phyloP scores from a whole-genome alignment of 495 filamentous ascomycete species.

The Xylaria longipes region DNA sequence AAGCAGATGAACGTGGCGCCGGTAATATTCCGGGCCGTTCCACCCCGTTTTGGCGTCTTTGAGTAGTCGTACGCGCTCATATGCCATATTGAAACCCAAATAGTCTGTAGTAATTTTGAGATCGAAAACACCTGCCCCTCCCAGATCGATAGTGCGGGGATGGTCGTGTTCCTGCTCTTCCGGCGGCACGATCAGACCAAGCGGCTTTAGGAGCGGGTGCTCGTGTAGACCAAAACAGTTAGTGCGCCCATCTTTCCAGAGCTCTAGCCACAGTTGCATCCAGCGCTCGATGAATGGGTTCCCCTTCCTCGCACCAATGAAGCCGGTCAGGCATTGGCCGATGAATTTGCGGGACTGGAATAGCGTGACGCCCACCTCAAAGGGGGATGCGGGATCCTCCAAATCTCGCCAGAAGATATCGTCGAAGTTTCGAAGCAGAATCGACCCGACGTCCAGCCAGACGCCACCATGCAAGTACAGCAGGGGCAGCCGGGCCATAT shows the following conservation, averaged over 20 bases:
- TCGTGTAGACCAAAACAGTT: slow-evolving; percentile 31
- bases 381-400: slow-evolving; percentile 39
- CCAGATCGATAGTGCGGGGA: neutral
- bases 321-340: slow-evolving; percentile 38
- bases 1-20: slow-evolving; percentile 14
- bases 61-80: slow-evolving; percentile 25
- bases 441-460: slow-evolving; percentile 42
- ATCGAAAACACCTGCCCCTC: neutral
- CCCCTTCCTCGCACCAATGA: slow-evolving; percentile 38
- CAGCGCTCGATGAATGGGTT: slow-evolving; percentile 42
- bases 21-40: slow-evolving; percentile 25
- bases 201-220: slow-evolving; percentile 33
- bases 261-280: slow-evolving; percentile 36
- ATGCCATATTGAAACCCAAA: slow-evolving; percentile 21
- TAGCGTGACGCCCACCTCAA: slow-evolving; percentile 34
- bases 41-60: slow-evolving; percentile 20
- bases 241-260: slow-evolving; percentile 38
- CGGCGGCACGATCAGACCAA: slow-evolving; percentile 22
- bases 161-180: neutral
- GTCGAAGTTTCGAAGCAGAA: slow-evolving; percentile 41
- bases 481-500: slow-evolving; percentile 40
- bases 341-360: slow-evolving; percentile 22
- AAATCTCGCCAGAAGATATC: slow-evolving; percentile 44
- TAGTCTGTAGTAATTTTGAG: slow-evolving; percentile 20
- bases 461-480: slow-evolving; percentile 42